A percentile compares a stretch with the other conserved stretches of the same genome.
phyloP scores from a whole-genome alignment of 2,329 filamentous ascomycete genomes.

The Monilinia fructicola region DNA sequence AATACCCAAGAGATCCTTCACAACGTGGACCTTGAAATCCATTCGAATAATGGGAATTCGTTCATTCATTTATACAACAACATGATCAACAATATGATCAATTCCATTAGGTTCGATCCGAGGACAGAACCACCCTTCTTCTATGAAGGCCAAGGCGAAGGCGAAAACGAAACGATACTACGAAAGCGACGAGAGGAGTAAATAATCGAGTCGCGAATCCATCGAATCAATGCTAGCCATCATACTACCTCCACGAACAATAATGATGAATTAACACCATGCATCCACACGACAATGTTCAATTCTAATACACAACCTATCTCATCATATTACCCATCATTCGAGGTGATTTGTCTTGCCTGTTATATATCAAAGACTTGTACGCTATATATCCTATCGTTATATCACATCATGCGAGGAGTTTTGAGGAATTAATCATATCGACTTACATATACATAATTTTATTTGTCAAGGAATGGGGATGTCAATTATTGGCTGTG shows the following conservation, averaged over 20 bases:
- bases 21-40: conserved; percentile 42
- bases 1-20: conserved; percentile 48
- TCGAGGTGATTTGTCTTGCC: not conserved
- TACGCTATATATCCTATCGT: conserved; percentile 12
- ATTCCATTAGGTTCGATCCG: no score
- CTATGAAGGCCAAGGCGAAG: not conserved
- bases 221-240: not conserved
- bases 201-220: not conserved
- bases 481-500: not conserved
- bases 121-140: not conserved
- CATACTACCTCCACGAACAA: not conserved
- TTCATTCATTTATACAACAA: not conserved
- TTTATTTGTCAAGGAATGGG: conserved; percentile 23
- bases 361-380: conserved; percentile 10
- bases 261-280: not conserved
- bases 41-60: conserved; percentile 6
- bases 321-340: not conserved
- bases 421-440: not conserved
- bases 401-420: not conserved
- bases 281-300: not conserved
- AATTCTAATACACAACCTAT: conserved; percentile 6
- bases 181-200: not conserved
- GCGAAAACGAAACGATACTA: not conserved
- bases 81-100: not conserved
- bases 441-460: conserved; percentile 12